Conservation (phyloP, 257 asterid genomes). For the Nicotiana knightiana region DNA sequence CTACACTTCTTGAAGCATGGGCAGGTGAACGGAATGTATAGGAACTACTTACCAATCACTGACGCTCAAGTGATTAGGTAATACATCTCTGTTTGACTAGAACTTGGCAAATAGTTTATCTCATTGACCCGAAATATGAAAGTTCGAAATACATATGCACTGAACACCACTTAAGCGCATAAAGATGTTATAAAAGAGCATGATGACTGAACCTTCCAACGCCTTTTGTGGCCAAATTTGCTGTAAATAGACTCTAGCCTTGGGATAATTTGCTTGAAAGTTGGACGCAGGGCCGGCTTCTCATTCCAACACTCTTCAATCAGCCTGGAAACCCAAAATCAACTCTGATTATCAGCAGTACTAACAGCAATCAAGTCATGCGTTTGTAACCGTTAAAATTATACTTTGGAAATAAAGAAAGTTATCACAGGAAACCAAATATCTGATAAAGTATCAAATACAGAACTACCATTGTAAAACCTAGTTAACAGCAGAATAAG, state of each 20-base stretch:
- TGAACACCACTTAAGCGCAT: background rate
- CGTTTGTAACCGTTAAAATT: background rate
- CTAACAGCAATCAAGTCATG: background rate
- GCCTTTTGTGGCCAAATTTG: slow-evolving; percentile 63
- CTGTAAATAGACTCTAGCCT: slow-evolving; percentile 57
- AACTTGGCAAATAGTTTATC: background rate
- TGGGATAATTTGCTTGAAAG: slow-evolving; percentile 82
- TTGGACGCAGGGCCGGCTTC: slow-evolving; percentile 63
- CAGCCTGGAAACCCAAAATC: slow-evolving; percentile 44
- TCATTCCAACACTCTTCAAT: slow-evolving; percentile 90
- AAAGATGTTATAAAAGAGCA: background rate
- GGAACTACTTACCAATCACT: background rate
- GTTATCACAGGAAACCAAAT: background rate
- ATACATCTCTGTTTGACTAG: background rate
- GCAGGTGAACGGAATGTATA: background rate
- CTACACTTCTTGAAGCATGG: background rate
- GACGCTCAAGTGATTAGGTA: background rate
- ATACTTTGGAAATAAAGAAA: background rate
- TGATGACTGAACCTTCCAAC: slow-evolving; percentile 63
- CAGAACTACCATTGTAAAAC: background rate
- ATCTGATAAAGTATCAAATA: background rate
- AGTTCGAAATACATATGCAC: background rate
- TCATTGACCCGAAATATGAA: background rate
- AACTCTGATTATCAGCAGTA: background rate
- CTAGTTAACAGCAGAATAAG: background rate